Base-by-base conservation (phyloP, 2,329 filamentous ascomycete genomes). In the Pseudopithomyces chartarum region DNA sequence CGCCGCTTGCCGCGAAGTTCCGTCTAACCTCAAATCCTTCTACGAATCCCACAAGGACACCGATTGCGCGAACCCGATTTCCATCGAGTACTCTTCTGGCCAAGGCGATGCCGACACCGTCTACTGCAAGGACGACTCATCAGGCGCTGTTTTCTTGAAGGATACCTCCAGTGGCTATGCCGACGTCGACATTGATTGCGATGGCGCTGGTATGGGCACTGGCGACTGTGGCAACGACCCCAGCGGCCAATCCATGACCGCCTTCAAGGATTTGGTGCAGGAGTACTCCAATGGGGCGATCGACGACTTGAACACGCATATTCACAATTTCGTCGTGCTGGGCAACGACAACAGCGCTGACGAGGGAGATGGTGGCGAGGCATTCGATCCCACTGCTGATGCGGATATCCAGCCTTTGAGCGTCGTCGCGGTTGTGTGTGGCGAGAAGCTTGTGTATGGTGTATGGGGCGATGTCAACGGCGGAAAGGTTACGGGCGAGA, bases 391-490 rank as follows among this genome's bases (percentile, higher is more conserved):
- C 17, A 55, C 58, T 73, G 60, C 71, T 50, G 54, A 73, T 2
- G 63, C 75, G 19, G 80, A 79, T 1, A 75, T 86, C 55, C 64
- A 81, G 67, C 82, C 82, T 1, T 67, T 86, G 57, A 82, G 81
- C 56, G 74, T 86, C 11, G 82, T 86, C 68, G 84, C 82, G 1
- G 81, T 85, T 6, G 81, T 86, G 20, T 86, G 84, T 63, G 75
- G 75, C 42, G 71, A 78, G 47, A 76, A 82, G 62, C 67, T 84
- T 67, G 76, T 81, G 60, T 87, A 87, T 64, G 85, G 84, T 11
- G 73, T 87, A 48, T 88, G 84, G 85, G 85, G 84, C 19, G 85
- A 88, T 60, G 82, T 81, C 33, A 87, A 88, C 58, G 85, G 84
- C 42, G 82, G 80, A 46, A 80, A 82, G 48, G 78, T 80, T 2